Percentiles rank a stretch among this genome's conserved stretches.
These are phyloP conservation scores for Leptographium lundbergii DNA, from an alignment of 2,329 filamentous ascomycete genomes.

Conservation along the genomic window DNA sequence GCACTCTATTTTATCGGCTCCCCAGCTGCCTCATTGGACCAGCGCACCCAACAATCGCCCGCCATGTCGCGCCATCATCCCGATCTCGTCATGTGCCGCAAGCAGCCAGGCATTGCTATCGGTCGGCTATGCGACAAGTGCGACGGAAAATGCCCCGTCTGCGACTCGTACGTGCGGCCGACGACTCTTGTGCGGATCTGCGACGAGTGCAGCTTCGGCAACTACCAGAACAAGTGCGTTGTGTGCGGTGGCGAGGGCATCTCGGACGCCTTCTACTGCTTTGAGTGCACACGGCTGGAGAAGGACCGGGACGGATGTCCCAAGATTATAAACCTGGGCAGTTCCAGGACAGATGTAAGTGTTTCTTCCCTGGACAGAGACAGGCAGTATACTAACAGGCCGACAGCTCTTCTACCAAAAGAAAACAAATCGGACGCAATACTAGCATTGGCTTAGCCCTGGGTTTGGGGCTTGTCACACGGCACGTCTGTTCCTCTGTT, in stretches of 20 bases:
- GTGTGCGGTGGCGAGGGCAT: slow-evolving; percentile 95
- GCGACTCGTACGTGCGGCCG: slow-evolving; percentile 96
- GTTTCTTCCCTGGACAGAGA: slow-evolving; percentile 13
- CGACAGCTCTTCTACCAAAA: slow-evolving; percentile 50
- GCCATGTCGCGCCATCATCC: slow-evolving; percentile 88
- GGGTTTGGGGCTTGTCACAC: slow-evolving; percentile 29
- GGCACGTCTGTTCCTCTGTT: neutral
- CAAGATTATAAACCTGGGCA: slow-evolving; percentile 98
- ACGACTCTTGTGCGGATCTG: slow-evolving; percentile 97
- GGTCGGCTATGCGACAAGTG: slow-evolving; percentile 99
- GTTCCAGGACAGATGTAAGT: slow-evolving; percentile 81
- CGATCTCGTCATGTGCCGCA: slow-evolving; percentile 99
- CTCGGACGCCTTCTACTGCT: slow-evolving; percentile 97
- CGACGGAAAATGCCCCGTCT: slow-evolving; percentile 98
- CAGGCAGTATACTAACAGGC: neutral
- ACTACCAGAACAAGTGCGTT: slow-evolving; percentile 99
- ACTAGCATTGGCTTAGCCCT: slow-evolving; percentile 37
- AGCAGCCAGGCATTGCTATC: slow-evolving; percentile 94
- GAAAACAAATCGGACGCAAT: slow-evolving; percentile 50
- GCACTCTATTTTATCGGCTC: neutral
- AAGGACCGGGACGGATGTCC: slow-evolving; percentile 96
- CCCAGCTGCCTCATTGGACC: neutral
- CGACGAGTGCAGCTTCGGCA: slow-evolving; percentile 98
- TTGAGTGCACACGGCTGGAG: slow-evolving; percentile 92
- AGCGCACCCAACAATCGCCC: neutral